Evolutionary conservation across 1,284 basidiomycete species (phyloP).

Genomic region (Apiotrichum veenhuisii): DNA sequence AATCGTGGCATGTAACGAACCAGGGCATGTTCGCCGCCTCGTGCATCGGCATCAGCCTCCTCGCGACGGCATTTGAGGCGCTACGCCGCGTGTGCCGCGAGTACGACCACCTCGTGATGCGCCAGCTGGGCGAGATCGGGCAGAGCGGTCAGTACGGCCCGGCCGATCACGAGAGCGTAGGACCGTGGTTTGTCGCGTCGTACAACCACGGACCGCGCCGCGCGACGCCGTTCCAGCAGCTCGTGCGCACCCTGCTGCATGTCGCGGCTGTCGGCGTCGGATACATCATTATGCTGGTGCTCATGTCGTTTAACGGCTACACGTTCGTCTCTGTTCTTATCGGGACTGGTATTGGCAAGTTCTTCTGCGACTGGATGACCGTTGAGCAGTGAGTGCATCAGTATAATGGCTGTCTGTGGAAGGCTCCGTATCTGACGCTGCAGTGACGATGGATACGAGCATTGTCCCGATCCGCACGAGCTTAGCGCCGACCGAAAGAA

Average conservation of each 20-base stretch:
- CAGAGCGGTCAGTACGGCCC: no score
- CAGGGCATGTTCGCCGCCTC: slow-evolving; percentile 29
- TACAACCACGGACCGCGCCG: slow-evolving; percentile 12
- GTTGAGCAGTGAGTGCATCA: slow-evolving; percentile 4
- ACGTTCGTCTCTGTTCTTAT: slow-evolving; percentile 29
- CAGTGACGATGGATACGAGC: not conserved
- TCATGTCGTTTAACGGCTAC: slow-evolving; percentile 35
- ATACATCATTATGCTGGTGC: slow-evolving; percentile 33
- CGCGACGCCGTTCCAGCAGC: slow-evolving; percentile 30
- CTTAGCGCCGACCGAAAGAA: no score
- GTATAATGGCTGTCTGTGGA: no score
- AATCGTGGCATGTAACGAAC: slow-evolving; percentile 29
- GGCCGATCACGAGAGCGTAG: not conserved
- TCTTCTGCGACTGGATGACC: slow-evolving; percentile 33
- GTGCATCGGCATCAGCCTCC: slow-evolving; percentile 25
- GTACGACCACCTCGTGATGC: slow-evolving; percentile 21
- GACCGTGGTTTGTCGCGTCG: not conserved
- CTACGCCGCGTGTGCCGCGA: slow-evolving; percentile 17
- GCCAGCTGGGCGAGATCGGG: not conserved
- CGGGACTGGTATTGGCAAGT: slow-evolving; percentile 31
- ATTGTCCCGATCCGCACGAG: no score
- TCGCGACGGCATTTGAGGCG: slow-evolving; percentile 25
- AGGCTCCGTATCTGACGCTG: no score
- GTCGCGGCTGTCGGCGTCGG: slow-evolving; percentile 21
- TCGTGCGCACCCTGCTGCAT: slow-evolving; percentile 24